Conservation (phyloP, 768 basidiomycete species). For the Mycena amicta region DNA sequence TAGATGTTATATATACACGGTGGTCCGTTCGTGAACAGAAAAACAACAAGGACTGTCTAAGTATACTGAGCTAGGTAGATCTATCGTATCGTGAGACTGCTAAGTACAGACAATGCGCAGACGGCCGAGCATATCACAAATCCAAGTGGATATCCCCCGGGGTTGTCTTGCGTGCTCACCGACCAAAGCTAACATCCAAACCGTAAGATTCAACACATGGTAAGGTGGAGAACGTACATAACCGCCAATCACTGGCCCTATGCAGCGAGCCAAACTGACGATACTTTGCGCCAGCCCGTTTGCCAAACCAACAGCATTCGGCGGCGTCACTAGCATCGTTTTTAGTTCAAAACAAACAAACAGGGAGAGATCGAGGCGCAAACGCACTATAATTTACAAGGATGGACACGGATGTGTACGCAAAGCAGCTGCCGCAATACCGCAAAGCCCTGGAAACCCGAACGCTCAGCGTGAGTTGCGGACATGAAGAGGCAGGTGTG, state of each 20-base stretch:
- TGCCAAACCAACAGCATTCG: slow-evolving; percentile 83
- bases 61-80: no score
- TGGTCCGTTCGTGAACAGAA: no score
- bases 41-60: no score
- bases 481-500: slow-evolving; percentile 7
- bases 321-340: slow-evolving; percentile 75
- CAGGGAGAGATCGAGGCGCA: not conserved
- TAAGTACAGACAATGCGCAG: slow-evolving; percentile 64
- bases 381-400: slow-evolving; percentile 79
- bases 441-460: slow-evolving; percentile 65
- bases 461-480: slow-evolving; percentile 6
- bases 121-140: slow-evolving; percentile 68
- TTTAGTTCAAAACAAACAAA: not conserved
- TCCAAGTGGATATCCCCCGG: slow-evolving; percentile 73
- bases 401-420: slow-evolving; percentile 89
- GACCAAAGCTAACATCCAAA: slow-evolving; percentile 81
- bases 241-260: slow-evolving; percentile 85
- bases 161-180: slow-evolving; percentile 64
- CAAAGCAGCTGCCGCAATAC: slow-evolving; percentile 86
- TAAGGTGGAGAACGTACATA: slow-evolving; percentile 40
- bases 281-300: slow-evolving; percentile 97
- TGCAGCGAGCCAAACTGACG: slow-evolving; percentile 88
- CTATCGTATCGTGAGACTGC: slow-evolving; percentile 64
- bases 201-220: no score
- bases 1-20: no score